Evolutionary conservation across 2,329 filamentous ascomycete species (phyloP).

Genomic region (Huntiella decipiens): DNA sequence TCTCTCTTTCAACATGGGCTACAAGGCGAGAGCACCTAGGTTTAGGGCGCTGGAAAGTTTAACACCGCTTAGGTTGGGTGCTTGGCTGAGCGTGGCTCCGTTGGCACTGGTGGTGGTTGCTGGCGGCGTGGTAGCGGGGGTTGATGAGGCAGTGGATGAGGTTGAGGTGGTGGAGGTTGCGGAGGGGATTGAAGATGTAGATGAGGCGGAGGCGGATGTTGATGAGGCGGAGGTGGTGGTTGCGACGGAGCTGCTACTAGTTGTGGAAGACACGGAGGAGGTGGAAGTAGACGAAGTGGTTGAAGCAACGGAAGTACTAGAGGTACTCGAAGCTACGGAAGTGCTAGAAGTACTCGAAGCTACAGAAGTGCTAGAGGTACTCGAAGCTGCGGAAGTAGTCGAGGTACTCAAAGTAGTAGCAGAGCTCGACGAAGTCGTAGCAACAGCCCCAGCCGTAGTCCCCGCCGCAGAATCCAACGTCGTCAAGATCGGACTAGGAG

Average conservation of each 20-base stretch:
- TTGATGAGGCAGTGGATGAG: slow-evolving; percentile 8
- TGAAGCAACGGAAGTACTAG: slow-evolving; percentile 1
- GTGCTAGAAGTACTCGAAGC: slow-evolving; percentile 4
- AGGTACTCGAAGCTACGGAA: background rate
- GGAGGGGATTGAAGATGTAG: background rate
- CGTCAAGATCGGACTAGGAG: slow-evolving; percentile 8
- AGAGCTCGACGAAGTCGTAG: background rate
- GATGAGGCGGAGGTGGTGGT: slow-evolving; percentile 5
- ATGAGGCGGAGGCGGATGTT: slow-evolving; percentile 11
- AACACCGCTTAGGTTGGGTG: slow-evolving; percentile 23
- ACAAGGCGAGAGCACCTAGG: slow-evolving; percentile 23
- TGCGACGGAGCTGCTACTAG: background rate
- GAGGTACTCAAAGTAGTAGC: background rate
- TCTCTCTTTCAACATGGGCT: background rate
- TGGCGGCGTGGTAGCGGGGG: slow-evolving; percentile 12
- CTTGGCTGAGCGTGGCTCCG: slow-evolving; percentile 12
- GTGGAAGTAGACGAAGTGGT: slow-evolving; percentile 10
- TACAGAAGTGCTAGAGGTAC: background rate
- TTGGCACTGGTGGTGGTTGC: slow-evolving; percentile 15
- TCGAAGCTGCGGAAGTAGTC: background rate
- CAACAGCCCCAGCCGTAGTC: background rate
- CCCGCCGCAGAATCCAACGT: background rate
- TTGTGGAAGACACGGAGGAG: slow-evolving; percentile 4
- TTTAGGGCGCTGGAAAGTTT: slow-evolving; percentile 25
- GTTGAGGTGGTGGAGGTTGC: slow-evolving; percentile 1